Conservation (phyloP, 2,329 filamentous ascomycete genomes). For the Fusarium albosuccineum region DNA sequence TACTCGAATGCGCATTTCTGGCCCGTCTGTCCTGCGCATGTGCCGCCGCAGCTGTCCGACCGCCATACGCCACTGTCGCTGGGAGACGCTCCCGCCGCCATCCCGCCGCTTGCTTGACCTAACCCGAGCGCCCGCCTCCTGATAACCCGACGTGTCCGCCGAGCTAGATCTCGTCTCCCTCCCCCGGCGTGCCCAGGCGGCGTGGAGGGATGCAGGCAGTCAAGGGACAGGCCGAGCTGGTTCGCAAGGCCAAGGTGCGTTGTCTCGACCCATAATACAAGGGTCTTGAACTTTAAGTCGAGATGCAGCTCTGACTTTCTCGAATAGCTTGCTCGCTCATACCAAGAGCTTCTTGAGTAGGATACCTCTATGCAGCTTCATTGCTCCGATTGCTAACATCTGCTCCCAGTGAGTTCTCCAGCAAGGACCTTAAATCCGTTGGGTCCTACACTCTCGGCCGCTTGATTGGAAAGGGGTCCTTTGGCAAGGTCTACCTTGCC, state of each 20-base stretch:
- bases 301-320: constrained; percentile 9
- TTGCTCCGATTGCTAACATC: constrained; percentile 13
- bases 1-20: constrained; percentile 16
- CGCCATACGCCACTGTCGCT: constrained; percentile 38
- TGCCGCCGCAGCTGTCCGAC: constrained; percentile 28
- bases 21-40: constrained; percentile 38
- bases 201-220: constrained; percentile 64
- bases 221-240: constrained; percentile 70
- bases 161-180: constrained; percentile 28
- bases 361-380: constrained; percentile 46
- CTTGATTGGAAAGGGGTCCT: constrained; percentile 96
- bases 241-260: constrained; percentile 72
- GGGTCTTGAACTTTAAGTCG: not conserved
- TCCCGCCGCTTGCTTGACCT: constrained; percentile 22
- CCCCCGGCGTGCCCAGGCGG: constrained; percentile 39
- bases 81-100: constrained; percentile 33
- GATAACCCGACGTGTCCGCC: constrained; percentile 10
- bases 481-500: constrained; percentile 97
- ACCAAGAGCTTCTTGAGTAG: constrained; percentile 95
- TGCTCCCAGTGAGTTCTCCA: constrained; percentile 84
- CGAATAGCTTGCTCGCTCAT: constrained; percentile 89
- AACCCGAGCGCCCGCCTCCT: constrained; percentile 8
- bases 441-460: constrained; percentile 94
- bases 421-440: constrained; percentile 89
- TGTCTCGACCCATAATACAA: not conserved